A percentile compares a stretch with the other conserved stretches of the same genome.
Evolutionary conservation across 345 rosid species (phyloP).

Genomic region (Arabis alpina): DNA sequence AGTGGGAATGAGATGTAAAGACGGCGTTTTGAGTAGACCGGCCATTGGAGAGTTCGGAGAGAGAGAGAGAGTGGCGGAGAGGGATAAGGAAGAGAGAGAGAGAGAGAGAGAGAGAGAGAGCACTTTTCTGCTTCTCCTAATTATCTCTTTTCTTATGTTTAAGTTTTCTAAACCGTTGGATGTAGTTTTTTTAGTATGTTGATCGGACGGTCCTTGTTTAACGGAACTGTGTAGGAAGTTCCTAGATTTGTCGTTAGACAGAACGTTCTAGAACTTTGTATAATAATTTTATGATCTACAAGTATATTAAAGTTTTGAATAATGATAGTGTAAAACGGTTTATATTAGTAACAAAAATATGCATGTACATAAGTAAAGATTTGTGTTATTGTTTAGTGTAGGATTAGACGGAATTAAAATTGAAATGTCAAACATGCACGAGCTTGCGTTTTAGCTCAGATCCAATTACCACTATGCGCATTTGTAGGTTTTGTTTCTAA

Average conservation of each 20-base stretch:
- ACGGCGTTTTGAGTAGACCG: constrained; percentile 63
- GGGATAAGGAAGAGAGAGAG: constrained; percentile 27
- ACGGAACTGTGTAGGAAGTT: constrained; percentile 17
- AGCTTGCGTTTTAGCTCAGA: too few relatives aligned
- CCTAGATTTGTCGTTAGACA: not conserved
- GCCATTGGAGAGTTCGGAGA: constrained; percentile 55
- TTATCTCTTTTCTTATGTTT: constrained; percentile 11
- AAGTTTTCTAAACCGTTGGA: constrained; percentile 24
- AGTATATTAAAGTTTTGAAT: too few relatives aligned
- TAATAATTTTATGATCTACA: not conserved
- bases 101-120: too few relatives aligned
- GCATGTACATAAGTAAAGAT: too few relatives aligned
- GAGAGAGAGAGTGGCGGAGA: constrained; percentile 22
- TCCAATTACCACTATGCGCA: too few relatives aligned
- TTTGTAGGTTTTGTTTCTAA: too few relatives aligned
- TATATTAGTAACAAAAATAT: too few relatives aligned
- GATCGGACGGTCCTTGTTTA: constrained; percentile 24
- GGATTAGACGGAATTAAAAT: too few relatives aligned
- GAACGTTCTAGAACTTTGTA: not conserved
- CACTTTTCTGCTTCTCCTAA: not conserved
- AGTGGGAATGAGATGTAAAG: constrained; percentile 50
- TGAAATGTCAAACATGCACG: too few relatives aligned
- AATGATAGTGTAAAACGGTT: too few relatives aligned
- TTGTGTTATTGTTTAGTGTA: too few relatives aligned
- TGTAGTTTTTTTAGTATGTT: not conserved